Evolutionary conservation across 768 basidiomycete species (phyloP), one percentile per base, ranked within the genome.

Genomic region (Serendipita sp.): DNA sequence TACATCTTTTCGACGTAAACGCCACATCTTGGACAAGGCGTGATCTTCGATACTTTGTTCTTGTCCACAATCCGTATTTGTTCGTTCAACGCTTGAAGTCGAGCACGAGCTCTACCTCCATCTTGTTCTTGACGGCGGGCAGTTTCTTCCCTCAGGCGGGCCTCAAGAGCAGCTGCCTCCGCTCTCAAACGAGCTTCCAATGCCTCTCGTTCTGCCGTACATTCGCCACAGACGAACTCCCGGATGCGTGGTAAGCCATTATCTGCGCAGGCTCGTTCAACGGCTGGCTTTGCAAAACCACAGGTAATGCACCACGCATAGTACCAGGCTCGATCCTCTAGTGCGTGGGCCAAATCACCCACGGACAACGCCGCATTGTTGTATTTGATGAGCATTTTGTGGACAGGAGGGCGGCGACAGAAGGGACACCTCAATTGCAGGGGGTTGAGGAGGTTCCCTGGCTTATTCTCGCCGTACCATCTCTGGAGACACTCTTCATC

Each of bases 291-390:
- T 2, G 72, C 72, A 41, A 46, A 67, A 13, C 67, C 71, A 47
- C 72, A 73, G 30, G 69, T 67, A 16, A 67, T 41, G 63, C 72
- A 73, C 72, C 72, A 73, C 13, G 72, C 72, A 45, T 72, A 72
- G 45, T 72, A 65, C 64, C 67, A 72, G 15, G 67, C 68, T n/a
- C 70, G 70, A 53, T 73, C 70, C 4, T 37, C 69, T 68, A 73
- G 66, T 37, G 72, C 72, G 1, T 48, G 68, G 51, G 69, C 66
- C 30, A 73, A 64, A 2, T 70, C 71, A 15, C 70, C 69, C 2
- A 73, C 66, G 3, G 66, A 54, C 13, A 65, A 67, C 11, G 68
- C 70, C 5, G 48, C 67, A 2, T 65, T 65, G 58, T 73, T 73
- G 66, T 68, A 70, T 45, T 69, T 67, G 38, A 67, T 28, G 30